Percentiles rank a stretch among this genome's conserved stretches.
phyloP scores from a whole-genome alignment of 2,329 filamentous ascomycete genomes.

The Ophiocordyceps camponoti-rufipedis region DNA sequence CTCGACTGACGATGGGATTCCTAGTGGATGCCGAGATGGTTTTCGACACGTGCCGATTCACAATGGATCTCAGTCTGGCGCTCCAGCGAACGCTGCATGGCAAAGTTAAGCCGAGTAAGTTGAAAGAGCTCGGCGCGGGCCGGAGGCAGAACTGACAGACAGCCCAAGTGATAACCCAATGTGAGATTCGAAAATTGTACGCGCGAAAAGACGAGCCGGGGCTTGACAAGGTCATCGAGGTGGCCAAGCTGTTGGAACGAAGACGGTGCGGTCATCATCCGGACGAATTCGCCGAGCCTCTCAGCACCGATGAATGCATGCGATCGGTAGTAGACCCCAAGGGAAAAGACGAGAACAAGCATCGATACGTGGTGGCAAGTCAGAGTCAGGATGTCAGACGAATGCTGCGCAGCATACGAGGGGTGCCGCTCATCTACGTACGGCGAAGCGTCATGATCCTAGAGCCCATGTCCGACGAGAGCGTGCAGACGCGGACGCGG shows the following conservation, averaged over 20 bases:
- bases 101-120: conserved; percentile 61
- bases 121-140: not conserved
- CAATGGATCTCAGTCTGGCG: conserved; percentile 69
- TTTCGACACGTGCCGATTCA: conserved; percentile 61
- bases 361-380: conserved; percentile 61
- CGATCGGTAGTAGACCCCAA: conserved; percentile 65
- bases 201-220: conserved; percentile 35
- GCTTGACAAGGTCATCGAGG: conserved; percentile 43
- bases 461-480: conserved; percentile 55
- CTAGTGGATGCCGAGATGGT: conserved; percentile 72
- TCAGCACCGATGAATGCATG: conserved; percentile 53
- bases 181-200: conserved; percentile 66
- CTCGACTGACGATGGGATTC: conserved; percentile 3
- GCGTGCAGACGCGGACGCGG: conserved; percentile 40
- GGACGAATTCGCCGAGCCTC: conserved; percentile 50
- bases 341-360: conserved; percentile 50
- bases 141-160: conserved; percentile 9
- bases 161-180: conserved; percentile 54
- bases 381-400: conserved; percentile 49
- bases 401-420: conserved; percentile 45
- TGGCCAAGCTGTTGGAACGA: conserved; percentile 59
- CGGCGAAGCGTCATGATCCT: conserved; percentile 55
- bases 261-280: conserved; percentile 64
- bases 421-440: conserved; percentile 64
- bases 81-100: conserved; percentile 74